These are phyloP conservation scores for Hygrophoropsis aurantiaca DNA, from an alignment of 768 basidiomycete genomes.

Conservation along the genomic window DNA sequence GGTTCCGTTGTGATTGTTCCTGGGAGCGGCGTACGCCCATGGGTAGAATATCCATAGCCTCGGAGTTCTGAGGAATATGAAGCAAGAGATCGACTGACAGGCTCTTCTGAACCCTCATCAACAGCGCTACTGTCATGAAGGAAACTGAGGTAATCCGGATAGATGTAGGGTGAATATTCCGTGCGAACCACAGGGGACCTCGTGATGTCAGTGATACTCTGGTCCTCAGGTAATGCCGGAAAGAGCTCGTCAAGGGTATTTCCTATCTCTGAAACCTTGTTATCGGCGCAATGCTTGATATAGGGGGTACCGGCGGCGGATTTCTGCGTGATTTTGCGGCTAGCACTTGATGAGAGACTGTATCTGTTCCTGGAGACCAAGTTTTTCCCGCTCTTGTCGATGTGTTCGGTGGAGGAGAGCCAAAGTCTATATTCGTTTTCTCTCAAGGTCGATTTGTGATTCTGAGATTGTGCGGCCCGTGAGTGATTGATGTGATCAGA, in stretches of 20 bases:
- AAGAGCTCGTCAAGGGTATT: constrained; percentile 27
- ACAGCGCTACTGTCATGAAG: constrained; percentile 9
- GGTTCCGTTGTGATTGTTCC: constrained; percentile 13
- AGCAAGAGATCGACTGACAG: too few species aligned
- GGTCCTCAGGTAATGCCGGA: constrained; percentile 9
- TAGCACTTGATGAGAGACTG: constrained; percentile 1
- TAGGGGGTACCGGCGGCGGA: not conserved
- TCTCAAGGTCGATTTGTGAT: constrained; percentile 6
- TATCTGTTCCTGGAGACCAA: constrained; percentile 8
- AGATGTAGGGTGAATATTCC: constrained; percentile 9
- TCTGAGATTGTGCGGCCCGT: not conserved
- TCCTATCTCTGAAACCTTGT: constrained; percentile 4
- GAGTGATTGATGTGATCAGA: constrained; percentile 5
- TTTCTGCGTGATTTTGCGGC: constrained; percentile 1
- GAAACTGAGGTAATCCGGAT: constrained; percentile 8
- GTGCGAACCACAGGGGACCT: constrained; percentile 28
- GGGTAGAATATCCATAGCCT: too few species aligned
- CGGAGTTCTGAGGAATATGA: constrained; percentile 5
- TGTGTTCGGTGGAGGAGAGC: constrained; percentile 27
- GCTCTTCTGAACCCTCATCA: constrained; percentile 1
- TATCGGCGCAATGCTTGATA: not conserved
- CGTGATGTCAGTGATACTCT: constrained; percentile 10
- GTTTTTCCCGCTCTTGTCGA: constrained; percentile 19
- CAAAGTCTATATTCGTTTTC: constrained; percentile 29
- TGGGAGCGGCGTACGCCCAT: constrained; percentile 14